Base-by-base conservation (phyloP, 257 asterid species). In the Jasminum sambac region DNA sequence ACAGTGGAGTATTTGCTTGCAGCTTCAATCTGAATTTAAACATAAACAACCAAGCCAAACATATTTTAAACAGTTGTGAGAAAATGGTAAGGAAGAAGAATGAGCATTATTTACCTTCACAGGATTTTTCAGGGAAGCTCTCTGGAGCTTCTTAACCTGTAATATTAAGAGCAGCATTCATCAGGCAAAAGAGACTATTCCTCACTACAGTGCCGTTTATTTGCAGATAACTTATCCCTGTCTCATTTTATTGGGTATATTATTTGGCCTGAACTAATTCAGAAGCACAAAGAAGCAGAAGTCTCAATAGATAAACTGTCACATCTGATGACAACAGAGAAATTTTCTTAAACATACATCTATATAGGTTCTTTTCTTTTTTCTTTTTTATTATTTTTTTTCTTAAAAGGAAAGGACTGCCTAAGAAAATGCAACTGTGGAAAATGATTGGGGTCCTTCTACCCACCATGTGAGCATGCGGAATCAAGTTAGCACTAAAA, bases 51-150 rank as follows among this genome's bases (percentile, higher is more conserved):
- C 70, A 67, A 60, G 66, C 55, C 17, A 38, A 63, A 16, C 34
- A 62, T n/a, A 58, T 14, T 55, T 11, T 63, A 24, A 19, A 6
- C 7, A 66, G 6, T 10, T 24, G 68, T 23, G 16, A 39, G 59
- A 67, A 55, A 23, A 40, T 21, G 39, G 37, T 63, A 34, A 24
- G 38, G 66, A 58, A 25, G 36, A 74, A 65, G 16, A 62, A 39
- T 6, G 25, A 41, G 48, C 64, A 65, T 19, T 14, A 55, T 68
- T 67, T 84, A 88, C 96, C 95, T 85, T 91, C 17, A 94, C 97
- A 72, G 97, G 97, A 69, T 91, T 86, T 75, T 82, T 91, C 75
- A 94, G 74, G 84, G 96, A 90, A 72, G 97, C 97, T 81, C 96
- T 84, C 84, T 94, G 97, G 34, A 94, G 84, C 88, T 94, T 94